phyloP scores from a whole-genome alignment of 2,329 filamentous ascomycete species.

The Escovopsis sp. region DNA sequence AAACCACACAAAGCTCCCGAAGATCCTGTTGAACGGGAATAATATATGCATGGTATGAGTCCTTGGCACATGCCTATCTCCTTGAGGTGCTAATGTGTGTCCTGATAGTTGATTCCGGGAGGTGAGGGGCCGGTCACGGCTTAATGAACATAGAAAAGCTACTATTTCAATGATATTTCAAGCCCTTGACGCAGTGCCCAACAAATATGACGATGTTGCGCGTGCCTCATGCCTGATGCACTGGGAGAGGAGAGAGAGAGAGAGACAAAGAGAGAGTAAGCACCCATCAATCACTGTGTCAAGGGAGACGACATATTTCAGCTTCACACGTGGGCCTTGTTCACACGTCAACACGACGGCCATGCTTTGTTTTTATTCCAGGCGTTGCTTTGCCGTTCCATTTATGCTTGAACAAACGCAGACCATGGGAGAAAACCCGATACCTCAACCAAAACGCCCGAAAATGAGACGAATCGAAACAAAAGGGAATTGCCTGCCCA shows the following conservation, averaged over 20 bases:
- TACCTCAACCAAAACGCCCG: constrained; percentile 10
- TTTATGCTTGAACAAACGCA: background rate
- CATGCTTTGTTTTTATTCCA: no score
- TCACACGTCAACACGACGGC: no score
- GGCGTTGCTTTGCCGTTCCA: no score
- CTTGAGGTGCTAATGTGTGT: constrained; percentile 3
- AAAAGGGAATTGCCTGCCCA: background rate
- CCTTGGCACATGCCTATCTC: background rate
- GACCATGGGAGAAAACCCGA: background rate
- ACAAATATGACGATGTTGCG: no score
- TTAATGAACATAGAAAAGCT: constrained; percentile 2
- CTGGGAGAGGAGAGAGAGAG: no score
- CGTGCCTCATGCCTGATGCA: no score
- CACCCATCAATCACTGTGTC: no score
- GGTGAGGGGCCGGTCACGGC: constrained; percentile 48
- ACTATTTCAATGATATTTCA: no score
- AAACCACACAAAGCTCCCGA: constrained; percentile 73
- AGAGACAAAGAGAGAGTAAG: no score
- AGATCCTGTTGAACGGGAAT: constrained; percentile 94
- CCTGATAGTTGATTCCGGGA: constrained; percentile 56
- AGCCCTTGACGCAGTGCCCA: no score
- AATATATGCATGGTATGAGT: constrained; percentile 91
- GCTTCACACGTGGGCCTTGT: no score
- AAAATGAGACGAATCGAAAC: constrained; percentile 3
- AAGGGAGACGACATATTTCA: no score